phyloP scores from a whole-genome alignment of 2,329 filamentous ascomycete species.

The Fusarium poae region DNA sequence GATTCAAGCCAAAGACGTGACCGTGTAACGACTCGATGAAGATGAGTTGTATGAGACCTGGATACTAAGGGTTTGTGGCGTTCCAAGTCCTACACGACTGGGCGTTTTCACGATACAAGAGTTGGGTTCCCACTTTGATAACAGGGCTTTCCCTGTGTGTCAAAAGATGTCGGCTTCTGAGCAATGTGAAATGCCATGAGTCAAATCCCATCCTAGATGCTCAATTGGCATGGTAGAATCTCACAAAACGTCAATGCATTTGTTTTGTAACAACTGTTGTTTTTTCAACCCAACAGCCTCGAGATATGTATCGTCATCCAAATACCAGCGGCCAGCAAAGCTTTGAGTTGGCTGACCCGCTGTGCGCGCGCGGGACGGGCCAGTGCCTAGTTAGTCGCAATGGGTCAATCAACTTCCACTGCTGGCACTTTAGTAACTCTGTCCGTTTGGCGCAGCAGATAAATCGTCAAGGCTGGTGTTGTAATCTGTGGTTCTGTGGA shows the following conservation, averaged over 20 bases:
- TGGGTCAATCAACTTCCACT: slow-evolving; percentile 24
- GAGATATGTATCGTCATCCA: slow-evolving; percentile 1
- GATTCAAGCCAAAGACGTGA: slow-evolving; percentile 2
- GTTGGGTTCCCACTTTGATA: slow-evolving; percentile 1
- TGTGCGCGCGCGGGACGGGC: slow-evolving; percentile 20
- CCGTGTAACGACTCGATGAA: slow-evolving; percentile 10
- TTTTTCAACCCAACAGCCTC: slow-evolving; percentile 1
- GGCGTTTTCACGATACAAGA: slow-evolving; percentile 7
- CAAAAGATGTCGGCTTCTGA: slow-evolving; percentile 12
- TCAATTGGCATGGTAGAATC: slow-evolving; percentile 3
- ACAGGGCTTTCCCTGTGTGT: slow-evolving; percentile 13
- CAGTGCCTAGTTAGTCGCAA: slow-evolving; percentile 5
- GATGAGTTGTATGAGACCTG: slow-evolving; percentile 8
- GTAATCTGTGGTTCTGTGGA: slow-evolving; percentile 32
- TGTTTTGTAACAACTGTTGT: slow-evolving; percentile 5
- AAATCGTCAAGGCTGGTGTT: slow-evolving; percentile 31
- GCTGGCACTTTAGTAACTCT: slow-evolving; percentile 10
- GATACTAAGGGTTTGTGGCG: slow-evolving; percentile 17
- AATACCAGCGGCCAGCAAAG: slow-evolving; percentile 28
- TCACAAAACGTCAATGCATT: slow-evolving; percentile 1
- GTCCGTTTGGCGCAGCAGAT: slow-evolving; percentile 12
- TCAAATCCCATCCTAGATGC: background rate
- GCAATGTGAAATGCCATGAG: slow-evolving; percentile 7
- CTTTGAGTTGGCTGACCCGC: slow-evolving; percentile 35
- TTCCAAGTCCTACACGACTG: slow-evolving; percentile 13